phyloP scores from a whole-genome alignment of 2,329 filamentous ascomycete genomes.

The Fusarium xylarioides region DNA sequence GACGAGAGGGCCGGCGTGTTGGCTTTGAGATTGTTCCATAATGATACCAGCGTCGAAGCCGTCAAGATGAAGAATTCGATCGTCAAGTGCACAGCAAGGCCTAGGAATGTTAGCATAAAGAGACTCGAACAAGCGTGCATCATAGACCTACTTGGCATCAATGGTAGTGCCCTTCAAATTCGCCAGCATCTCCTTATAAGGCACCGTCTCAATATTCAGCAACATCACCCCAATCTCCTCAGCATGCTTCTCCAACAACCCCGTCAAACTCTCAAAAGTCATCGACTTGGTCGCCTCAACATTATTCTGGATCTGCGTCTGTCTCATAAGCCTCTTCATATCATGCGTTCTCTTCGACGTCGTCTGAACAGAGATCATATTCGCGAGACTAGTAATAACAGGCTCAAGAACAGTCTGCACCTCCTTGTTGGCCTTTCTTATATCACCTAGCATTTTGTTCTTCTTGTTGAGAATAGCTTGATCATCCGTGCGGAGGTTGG shows the following conservation, averaged over 20 bases:
- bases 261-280: constrained; percentile 4
- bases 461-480: not conserved
- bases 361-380: constrained; percentile 21
- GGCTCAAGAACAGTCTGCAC: not conserved
- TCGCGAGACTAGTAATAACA: not conserved
- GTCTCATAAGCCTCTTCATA: constrained; percentile 9
- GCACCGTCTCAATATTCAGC: constrained; percentile 6
- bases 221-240: constrained; percentile 16
- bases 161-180: not conserved
- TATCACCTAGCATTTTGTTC: not conserved
- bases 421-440: not conserved
- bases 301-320: constrained; percentile 13
- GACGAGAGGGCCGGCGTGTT: not conserved
- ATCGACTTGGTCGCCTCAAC: constrained; percentile 12
- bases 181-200: constrained; percentile 3
- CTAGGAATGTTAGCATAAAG: not conserved
- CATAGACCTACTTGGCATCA: not conserved
- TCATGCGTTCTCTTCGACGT: constrained; percentile 19
- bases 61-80: constrained; percentile 3
- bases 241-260: not conserved
- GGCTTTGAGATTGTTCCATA: constrained; percentile 12
- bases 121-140: fast-evolving
- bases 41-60: constrained; percentile 19
- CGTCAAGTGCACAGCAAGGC: not conserved
- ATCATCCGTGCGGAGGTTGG: not conserved